These are phyloP conservation scores for Dispira simplex DNA, from an alignment of 192 early-diverging fungal genomes.

Conservation along the genomic window DNA sequence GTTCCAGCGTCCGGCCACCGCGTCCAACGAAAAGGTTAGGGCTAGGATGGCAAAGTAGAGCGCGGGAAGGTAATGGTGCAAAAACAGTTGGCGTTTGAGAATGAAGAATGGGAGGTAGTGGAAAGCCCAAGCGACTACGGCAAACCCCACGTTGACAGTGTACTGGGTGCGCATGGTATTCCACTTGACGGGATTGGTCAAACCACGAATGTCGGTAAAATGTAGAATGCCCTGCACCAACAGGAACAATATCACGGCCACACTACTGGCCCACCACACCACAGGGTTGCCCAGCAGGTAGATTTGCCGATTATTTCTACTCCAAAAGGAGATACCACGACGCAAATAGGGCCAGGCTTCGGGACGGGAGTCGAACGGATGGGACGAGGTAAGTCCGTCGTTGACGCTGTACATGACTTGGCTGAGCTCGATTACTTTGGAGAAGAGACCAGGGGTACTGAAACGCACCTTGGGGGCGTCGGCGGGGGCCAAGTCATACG, in stretches of 20 bases:
- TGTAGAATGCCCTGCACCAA: constrained; percentile 33
- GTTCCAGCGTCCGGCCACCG: constrained; percentile 45
- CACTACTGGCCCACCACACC: constrained; percentile 59
- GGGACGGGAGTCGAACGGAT: constrained; percentile 89
- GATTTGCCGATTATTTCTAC: constrained; percentile 48
- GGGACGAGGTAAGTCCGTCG: constrained; percentile 67
- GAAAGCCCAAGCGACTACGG: constrained; percentile 57
- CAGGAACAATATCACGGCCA: constrained; percentile 40
- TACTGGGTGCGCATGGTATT: constrained; percentile 29
- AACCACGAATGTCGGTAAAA: constrained; percentile 39
- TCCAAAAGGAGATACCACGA: constrained; percentile 83
- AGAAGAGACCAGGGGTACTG: constrained; percentile 51
- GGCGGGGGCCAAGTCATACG: constrained; percentile 36
- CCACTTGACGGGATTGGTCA: constrained; percentile 17
- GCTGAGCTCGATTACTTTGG: constrained; percentile 83
- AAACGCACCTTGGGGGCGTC: constrained; percentile 39
- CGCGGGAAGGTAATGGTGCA: constrained; percentile 92
- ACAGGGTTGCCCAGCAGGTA: constrained; percentile 89
- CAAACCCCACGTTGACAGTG: constrained; percentile 42
- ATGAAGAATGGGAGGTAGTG: constrained; percentile 85
- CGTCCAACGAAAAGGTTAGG: constrained; percentile 54
- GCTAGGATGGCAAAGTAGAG: constrained; percentile 74
- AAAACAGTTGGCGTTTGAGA: constrained; percentile 79
- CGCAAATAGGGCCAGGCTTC: constrained; percentile 71
- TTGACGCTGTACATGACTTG: constrained; percentile 81